These are phyloP conservation scores for Aegilops speltoides DNA, from an alignment of 176 grass and related monocot genomes.

Conservation along the genomic window DNA sequence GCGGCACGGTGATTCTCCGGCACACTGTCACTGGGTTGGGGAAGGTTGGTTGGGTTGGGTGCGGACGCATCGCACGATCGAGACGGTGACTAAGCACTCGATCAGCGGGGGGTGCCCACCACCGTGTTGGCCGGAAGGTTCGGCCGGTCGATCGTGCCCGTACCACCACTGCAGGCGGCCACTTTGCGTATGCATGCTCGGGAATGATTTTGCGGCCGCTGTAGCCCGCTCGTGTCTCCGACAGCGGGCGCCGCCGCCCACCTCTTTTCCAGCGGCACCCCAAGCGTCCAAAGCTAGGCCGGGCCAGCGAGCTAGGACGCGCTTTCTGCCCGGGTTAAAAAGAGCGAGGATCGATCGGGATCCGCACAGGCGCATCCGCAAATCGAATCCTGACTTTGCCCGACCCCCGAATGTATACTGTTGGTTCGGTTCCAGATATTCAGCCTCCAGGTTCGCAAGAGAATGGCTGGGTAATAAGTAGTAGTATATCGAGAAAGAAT, in stretches of 20 bases:
- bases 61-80: neutral
- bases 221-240: neutral
- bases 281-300: neutral
- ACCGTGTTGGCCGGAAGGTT: neutral
- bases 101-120: neutral
- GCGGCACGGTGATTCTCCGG: neutral
- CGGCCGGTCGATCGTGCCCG: neutral
- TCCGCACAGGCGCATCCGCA: too few relatives aligned
- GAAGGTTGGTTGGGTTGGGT: neutral
- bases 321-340: neutral
- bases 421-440: too few relatives aligned
- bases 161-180: neutral
- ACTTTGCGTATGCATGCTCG: neutral
- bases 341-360: too few relatives aligned
- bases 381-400: too few relatives aligned
- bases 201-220: neutral
- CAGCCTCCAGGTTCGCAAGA: too few relatives aligned
- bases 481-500: too few relatives aligned
- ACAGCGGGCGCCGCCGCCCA: neutral
- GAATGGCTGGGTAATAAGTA: too few relatives aligned
- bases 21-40: neutral
- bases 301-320: neutral
- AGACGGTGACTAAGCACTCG: neutral
- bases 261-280: conserved; percentile 38
- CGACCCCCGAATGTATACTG: too few relatives aligned